phyloP scores from a whole-genome alignment of 1,284 basidiomycete genomes.

The Apiotrichum brassicae region DNA sequence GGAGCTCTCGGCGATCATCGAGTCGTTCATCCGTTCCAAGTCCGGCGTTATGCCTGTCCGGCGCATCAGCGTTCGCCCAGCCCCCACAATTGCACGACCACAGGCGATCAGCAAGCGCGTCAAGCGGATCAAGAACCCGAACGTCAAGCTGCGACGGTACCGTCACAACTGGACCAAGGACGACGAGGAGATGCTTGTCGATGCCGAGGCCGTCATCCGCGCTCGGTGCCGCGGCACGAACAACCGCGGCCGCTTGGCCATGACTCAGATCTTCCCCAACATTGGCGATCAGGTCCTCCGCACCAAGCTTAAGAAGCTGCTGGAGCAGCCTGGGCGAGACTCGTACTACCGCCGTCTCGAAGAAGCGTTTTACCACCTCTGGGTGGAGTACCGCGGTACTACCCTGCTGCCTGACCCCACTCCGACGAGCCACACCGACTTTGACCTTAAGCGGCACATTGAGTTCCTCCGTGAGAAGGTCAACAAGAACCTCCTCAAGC shows the following conservation, averaged over 20 bases:
- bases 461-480: conserved; percentile 70
- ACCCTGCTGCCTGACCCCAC: conserved; percentile 64
- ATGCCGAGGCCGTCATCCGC: conserved; percentile 72
- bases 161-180: conserved; percentile 77
- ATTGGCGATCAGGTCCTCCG: conserved; percentile 24
- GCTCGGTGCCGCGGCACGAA: conserved; percentile 51
- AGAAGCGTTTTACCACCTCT: conserved; percentile 70
- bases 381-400: conserved; percentile 63
- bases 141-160: conserved; percentile 14
- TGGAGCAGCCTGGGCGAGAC: conserved; percentile 60
- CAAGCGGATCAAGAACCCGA: conserved; percentile 2
- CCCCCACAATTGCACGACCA: not conserved
- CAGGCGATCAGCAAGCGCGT: not conserved
- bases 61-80: not conserved
- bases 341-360: conserved; percentile 72
- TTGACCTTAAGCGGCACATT: conserved; percentile 68
- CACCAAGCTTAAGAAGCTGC: conserved; percentile 49
- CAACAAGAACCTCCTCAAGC: conserved; percentile 69
- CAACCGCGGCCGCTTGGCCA: conserved; percentile 51
- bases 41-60: conserved; percentile 1
- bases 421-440: conserved; percentile 60
- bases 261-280: conserved; percentile 65
- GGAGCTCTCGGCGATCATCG: conserved; percentile 13
- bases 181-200: conserved; percentile 77
- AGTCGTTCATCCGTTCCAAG: conserved; percentile 15